phyloP scores from a whole-genome alignment of 2,329 filamentous ascomycete species.

The Parastagonospora nodorum region DNA sequence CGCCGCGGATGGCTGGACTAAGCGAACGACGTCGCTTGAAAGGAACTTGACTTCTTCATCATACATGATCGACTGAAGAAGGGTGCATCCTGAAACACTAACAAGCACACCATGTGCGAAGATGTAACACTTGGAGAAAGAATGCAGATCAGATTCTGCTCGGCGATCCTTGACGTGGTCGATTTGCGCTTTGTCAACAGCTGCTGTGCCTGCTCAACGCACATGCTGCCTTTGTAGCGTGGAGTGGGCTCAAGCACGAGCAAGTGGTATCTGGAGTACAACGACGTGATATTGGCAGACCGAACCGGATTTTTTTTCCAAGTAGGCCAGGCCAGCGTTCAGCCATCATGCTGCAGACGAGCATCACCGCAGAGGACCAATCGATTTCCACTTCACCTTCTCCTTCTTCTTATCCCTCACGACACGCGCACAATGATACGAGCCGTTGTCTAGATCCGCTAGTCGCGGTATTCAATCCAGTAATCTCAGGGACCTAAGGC shows the following conservation, averaged over 20 bases:
- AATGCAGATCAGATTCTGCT: background rate
- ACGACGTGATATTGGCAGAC: background rate
- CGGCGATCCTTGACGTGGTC: background rate
- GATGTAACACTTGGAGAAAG: background rate
- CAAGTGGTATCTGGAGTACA: background rate
- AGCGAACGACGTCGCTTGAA: constrained; percentile 3
- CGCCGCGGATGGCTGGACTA: constrained; percentile 6
- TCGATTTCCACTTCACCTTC: too few relatives aligned
- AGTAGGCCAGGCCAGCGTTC: too few relatives aligned
- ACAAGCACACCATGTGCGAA: background rate
- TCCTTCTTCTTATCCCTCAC: too few relatives aligned
- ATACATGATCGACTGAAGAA: background rate
- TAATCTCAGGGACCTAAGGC: too few relatives aligned
- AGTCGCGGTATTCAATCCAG: too few relatives aligned
- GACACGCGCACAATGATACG: too few relatives aligned
- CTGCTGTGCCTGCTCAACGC: background rate
- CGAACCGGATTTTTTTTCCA: background rate
- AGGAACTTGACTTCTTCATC: background rate
- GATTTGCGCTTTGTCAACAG: background rate
- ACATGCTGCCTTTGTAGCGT: background rate
- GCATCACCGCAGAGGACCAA: background rate
- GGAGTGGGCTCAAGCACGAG: background rate
- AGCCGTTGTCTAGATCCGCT: too few relatives aligned
- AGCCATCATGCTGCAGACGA: background rate
- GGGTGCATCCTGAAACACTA: background rate